Conservation (phyloP, 306 rosid genomes). For the Trifolium repens region DNA sequence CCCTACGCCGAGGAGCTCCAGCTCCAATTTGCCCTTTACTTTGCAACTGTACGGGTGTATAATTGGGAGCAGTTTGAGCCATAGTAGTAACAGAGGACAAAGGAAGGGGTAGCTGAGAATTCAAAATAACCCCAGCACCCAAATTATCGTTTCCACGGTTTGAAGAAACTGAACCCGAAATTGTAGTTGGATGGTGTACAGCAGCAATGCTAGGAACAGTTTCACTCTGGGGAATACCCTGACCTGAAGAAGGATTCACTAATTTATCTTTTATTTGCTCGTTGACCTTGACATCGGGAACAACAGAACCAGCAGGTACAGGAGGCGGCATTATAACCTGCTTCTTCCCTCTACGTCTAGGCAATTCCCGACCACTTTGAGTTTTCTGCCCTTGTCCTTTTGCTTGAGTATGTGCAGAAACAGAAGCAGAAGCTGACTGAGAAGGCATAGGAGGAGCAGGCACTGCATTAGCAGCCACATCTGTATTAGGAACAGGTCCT, state of each 20-base stretch:
- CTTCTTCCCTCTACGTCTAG: slow-evolving; percentile 85
- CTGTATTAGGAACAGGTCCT: slow-evolving; percentile 49
- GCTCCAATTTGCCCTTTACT: slow-evolving; percentile 60
- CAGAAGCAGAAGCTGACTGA: slow-evolving; percentile 49
- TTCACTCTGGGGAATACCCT: slow-evolving; percentile 51
- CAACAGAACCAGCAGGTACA: slow-evolving; percentile 51
- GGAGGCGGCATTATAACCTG: slow-evolving; percentile 54
- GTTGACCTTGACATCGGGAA: slow-evolving; percentile 57
- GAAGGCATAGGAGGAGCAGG: slow-evolving; percentile 48
- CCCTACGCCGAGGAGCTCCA: slow-evolving; percentile 80
- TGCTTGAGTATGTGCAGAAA: slow-evolving; percentile 55
- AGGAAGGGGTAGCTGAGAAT: slow-evolving; percentile 52
- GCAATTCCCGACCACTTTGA: slow-evolving; percentile 62
- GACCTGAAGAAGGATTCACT: slow-evolving; percentile 48
- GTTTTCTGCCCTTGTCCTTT: slow-evolving; percentile 75
- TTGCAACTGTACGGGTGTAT: slow-evolving; percentile 52
- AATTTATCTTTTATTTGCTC: slow-evolving; percentile 59
- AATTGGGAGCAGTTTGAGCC: slow-evolving; percentile 56
- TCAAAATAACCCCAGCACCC: slow-evolving; percentile 52
- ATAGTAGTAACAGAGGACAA: slow-evolving; percentile 52
- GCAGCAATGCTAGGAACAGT: slow-evolving; percentile 46
- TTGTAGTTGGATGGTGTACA: slow-evolving; percentile 47
- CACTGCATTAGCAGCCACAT: slow-evolving; percentile 51
- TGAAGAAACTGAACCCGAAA: slow-evolving; percentile 55
- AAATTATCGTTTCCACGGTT: slow-evolving; percentile 46